Conservation (phyloP, 345 rosid genomes). For the Linum usitatissimum region DNA sequence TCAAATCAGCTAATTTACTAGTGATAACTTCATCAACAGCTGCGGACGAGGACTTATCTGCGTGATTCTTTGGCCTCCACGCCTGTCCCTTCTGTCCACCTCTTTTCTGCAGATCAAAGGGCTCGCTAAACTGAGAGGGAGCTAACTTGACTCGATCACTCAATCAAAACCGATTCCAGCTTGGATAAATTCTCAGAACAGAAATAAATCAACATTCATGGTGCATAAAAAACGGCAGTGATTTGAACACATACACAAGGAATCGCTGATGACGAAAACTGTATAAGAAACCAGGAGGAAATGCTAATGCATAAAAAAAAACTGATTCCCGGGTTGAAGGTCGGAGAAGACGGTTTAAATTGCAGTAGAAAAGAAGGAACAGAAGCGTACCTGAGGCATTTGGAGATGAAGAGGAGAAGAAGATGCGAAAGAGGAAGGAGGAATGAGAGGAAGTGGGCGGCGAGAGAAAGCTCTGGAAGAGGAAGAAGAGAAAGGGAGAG, state of each 20-base stretch:
- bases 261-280: not conserved
- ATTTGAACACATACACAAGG: not conserved
- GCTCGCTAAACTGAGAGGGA: not conserved
- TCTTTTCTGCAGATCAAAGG: conserved; percentile 23
- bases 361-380: not conserved
- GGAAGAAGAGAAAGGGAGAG: not conserved
- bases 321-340: not conserved
- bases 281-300: not conserved
- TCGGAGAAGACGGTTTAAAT: not conserved
- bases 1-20: conserved; percentile 35
- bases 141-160: not conserved
- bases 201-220: not conserved
- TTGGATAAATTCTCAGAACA: not conserved
- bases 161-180: not conserved
- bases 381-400: not conserved
- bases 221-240: not conserved
- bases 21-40: conserved; percentile 27
- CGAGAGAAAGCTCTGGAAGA: not conserved
- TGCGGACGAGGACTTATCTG: conserved; percentile 20
- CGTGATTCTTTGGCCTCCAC: conserved; percentile 25
- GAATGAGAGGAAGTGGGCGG: not conserved
- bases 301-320: not conserved
- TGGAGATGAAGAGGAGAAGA: not conserved
- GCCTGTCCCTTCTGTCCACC: conserved; percentile 19
- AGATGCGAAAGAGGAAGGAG: not conserved